These are phyloP conservation scores for Sclerospora graminicola DNA, from an alignment of 352 stramenopile species.

Conservation along the genomic window DNA sequence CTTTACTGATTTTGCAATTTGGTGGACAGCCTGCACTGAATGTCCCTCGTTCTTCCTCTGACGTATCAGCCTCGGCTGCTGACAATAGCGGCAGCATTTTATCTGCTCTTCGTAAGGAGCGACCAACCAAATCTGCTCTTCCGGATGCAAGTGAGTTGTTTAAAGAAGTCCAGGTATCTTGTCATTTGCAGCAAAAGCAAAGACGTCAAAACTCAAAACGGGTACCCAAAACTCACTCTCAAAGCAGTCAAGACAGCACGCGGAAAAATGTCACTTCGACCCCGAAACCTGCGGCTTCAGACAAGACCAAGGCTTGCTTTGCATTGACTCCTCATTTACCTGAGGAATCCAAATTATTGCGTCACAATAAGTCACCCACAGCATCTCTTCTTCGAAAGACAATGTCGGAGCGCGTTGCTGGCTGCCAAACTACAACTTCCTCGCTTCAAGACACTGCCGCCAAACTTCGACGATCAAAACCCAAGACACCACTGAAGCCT, in stretches of 20 bases:
- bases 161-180: slow-evolving; percentile 31
- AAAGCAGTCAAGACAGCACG: slow-evolving; percentile 5
- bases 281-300: neutral
- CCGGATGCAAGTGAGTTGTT: slow-evolving; percentile 24
- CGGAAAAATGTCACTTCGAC: slow-evolving; percentile 1
- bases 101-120: slow-evolving; percentile 50
- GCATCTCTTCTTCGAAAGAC: slow-evolving; percentile 4
- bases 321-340: neutral
- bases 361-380: slow-evolving; percentile 1
- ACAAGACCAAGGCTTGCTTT: neutral
- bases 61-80: neutral
- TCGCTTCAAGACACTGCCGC: slow-evolving; percentile 1
- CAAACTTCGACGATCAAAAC: neutral
- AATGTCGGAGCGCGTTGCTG: slow-evolving; percentile 8
- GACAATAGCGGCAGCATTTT: slow-evolving; percentile 40
- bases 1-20: slow-evolving; percentile 1
- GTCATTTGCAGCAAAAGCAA: slow-evolving; percentile 16
- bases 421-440: slow-evolving; percentile 1
- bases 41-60: slow-evolving; percentile 1
- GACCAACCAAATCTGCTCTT: slow-evolving; percentile 30
- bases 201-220: slow-evolving; percentile 12
- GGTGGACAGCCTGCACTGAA: slow-evolving; percentile 17
- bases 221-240: slow-evolving; percentile 8
- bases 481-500: neutral
- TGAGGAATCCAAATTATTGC: slow-evolving; percentile 5